Percentiles rank a stretch among this genome's conserved stretches.
Evolutionary conservation across 1,284 basidiomycete genomes (phyloP).

Genomic region (Fomitiporia mediterranea): DNA sequence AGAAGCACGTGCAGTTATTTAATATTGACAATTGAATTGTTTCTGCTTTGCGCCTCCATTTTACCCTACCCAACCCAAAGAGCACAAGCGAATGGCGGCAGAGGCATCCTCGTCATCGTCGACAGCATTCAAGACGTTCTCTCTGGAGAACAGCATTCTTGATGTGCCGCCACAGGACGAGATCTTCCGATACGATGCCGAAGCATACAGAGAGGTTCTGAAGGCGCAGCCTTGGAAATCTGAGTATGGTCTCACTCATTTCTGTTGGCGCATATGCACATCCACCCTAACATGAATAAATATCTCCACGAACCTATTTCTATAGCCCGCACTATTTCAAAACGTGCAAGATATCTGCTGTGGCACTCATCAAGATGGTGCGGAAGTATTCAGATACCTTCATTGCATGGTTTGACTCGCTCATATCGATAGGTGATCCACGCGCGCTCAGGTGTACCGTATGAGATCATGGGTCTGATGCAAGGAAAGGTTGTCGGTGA

Average conservation of each 20-base stretch:
- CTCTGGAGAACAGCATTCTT: slow-evolving; percentile 74
- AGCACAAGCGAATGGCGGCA: background rate
- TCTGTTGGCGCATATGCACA: slow-evolving; percentile 1
- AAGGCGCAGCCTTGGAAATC: slow-evolving; percentile 79
- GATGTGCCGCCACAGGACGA: slow-evolving; percentile 71
- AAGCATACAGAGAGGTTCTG: slow-evolving; percentile 68
- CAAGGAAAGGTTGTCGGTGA: slow-evolving; percentile 91
- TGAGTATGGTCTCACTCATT: slow-evolving; percentile 56
- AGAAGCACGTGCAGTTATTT: no score
- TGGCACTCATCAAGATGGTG: slow-evolving; percentile 98
- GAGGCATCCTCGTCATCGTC: slow-evolving; percentile 20
- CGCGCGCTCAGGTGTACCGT: slow-evolving; percentile 92
- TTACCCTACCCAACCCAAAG: no score
- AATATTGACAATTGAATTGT: background rate
- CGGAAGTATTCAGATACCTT: slow-evolving; percentile 15
- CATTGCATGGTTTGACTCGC: background rate
- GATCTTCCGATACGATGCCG: slow-evolving; percentile 77
- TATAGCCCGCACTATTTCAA: slow-evolving; percentile 88
- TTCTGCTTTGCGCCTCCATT: background rate
- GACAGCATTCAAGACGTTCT: slow-evolving; percentile 79
- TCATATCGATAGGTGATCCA: slow-evolving; percentile 76
- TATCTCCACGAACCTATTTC: slow-evolving; percentile 14
- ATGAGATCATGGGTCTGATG: slow-evolving; percentile 99
- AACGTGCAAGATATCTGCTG: slow-evolving; percentile 90
- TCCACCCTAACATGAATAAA: slow-evolving; percentile 1